These are phyloP conservation scores for Mrakiaceae sp. DNA, from an alignment of 1,284 basidiomycete species.

Conservation along the genomic window DNA sequence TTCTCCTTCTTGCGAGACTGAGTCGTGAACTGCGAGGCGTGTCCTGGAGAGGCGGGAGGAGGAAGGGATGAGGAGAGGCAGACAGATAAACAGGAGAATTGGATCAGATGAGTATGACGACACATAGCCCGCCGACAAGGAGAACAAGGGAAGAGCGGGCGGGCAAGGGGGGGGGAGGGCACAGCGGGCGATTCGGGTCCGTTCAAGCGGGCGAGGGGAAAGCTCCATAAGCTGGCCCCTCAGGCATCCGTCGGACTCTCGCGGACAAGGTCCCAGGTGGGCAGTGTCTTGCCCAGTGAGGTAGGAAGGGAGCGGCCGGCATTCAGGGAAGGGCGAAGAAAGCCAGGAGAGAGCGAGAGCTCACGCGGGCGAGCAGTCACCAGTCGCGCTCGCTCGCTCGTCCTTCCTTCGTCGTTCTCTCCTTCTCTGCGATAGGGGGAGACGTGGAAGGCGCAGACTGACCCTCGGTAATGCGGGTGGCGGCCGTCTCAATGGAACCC, in stretches of 20 bases:
- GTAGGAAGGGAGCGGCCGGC: too few relatives aligned
- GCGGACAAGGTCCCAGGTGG: too few relatives aligned
- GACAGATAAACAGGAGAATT: background rate
- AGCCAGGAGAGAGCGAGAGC: too few relatives aligned
- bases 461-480: constrained; percentile 36
- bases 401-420: background rate
- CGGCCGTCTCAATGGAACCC: constrained; percentile 36
- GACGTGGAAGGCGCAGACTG: constrained; percentile 5
- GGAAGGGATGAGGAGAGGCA: background rate
- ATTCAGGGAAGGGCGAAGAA: too few relatives aligned
- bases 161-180: background rate
- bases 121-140: too few relatives aligned
- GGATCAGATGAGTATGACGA: too few relatives aligned
- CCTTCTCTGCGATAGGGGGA: background rate
- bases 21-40: constrained; percentile 35
- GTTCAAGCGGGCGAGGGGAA: too few relatives aligned
- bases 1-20: constrained; percentile 28
- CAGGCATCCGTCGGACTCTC: too few relatives aligned
- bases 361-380: too few relatives aligned
- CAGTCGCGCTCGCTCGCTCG: background rate
- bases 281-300: too few relatives aligned
- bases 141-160: background rate
- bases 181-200: too few relatives aligned
- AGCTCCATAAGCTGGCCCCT: too few relatives aligned
- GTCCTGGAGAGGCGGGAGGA: constrained; percentile 24